phyloP scores from a whole-genome alignment of 192 early-diverging fungal species.

The Linnemannia zychae region DNA sequence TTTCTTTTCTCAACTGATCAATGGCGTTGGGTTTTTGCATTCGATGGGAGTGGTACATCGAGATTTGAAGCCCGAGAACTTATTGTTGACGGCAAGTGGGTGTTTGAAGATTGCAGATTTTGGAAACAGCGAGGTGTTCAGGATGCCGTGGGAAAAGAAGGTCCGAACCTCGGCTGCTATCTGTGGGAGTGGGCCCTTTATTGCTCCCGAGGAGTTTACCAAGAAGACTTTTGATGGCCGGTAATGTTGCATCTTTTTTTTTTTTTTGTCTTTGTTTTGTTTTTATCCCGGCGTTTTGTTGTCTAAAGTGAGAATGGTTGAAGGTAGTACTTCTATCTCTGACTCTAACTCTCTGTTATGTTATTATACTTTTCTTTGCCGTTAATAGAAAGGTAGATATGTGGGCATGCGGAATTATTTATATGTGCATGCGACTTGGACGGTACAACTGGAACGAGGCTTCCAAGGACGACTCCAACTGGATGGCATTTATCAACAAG shows the following conservation, averaged over 20 bases:
- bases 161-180: constrained; percentile 73
- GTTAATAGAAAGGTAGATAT: constrained; percentile 53
- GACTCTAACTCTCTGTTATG: background rate
- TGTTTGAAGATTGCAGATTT: constrained; percentile 91
- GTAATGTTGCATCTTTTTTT: constrained; percentile 11
- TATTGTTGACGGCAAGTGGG: constrained; percentile 73
- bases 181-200: constrained; percentile 87
- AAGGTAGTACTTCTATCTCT: background rate
- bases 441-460: constrained; percentile 49
- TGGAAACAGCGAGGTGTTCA: constrained; percentile 84
- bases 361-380: background rate
- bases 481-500: constrained; percentile 31
- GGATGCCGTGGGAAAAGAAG: constrained; percentile 76
- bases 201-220: constrained; percentile 85
- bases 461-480: constrained; percentile 39
- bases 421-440: constrained; percentile 59
- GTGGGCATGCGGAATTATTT: constrained; percentile 63
- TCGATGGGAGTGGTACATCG: constrained; percentile 84
- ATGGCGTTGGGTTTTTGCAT: constrained; percentile 85
- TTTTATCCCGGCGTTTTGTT: background rate
- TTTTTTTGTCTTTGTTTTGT: background rate
- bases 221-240: constrained; percentile 79
- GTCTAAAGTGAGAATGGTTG: background rate
- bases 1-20: constrained; percentile 84
- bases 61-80: constrained; percentile 92